Percentiles rank a stretch among this genome's conserved stretches.
Conservation (phyloP, 805 yeast genomes). For the Diddensiella transvaalensis region DNA sequence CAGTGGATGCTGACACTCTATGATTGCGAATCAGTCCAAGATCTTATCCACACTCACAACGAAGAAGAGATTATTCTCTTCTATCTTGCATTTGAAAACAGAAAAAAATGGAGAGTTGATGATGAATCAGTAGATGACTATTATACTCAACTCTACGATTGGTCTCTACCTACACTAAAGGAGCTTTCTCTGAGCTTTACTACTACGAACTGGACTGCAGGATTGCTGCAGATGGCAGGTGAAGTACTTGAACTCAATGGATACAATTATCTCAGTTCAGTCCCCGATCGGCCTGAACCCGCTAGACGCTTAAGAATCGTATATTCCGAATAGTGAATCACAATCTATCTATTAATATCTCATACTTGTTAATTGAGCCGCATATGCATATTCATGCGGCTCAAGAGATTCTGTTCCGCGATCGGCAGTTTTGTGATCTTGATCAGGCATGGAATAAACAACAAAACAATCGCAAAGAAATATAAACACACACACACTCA, state of each 20-base stretch:
- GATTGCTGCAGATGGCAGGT: background rate
- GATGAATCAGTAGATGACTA: background rate
- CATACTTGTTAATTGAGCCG: no score
- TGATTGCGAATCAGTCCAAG: constrained; percentile 8
- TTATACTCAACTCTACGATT: background rate
- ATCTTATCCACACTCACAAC: constrained; percentile 11
- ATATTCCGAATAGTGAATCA: background rate
- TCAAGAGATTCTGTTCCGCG: no score
- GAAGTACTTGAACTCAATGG: background rate
- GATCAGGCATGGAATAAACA: no score
- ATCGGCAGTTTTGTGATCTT: no score
- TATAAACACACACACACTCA: background rate
- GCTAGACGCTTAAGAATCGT: background rate
- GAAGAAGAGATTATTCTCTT: constrained; percentile 17
- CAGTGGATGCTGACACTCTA: background rate
- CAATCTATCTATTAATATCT: no score
- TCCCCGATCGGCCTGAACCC: background rate
- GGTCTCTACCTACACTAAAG: background rate
- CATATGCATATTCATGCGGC: no score
- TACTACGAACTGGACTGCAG: background rate
- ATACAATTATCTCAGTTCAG: background rate
- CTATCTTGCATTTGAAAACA: constrained; percentile 9
- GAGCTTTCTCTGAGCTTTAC: background rate
- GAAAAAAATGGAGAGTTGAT: background rate
- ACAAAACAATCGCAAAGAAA: no score